Conservation (phyloP, 257 asterid genomes). For the Solanum okadae region DNA sequence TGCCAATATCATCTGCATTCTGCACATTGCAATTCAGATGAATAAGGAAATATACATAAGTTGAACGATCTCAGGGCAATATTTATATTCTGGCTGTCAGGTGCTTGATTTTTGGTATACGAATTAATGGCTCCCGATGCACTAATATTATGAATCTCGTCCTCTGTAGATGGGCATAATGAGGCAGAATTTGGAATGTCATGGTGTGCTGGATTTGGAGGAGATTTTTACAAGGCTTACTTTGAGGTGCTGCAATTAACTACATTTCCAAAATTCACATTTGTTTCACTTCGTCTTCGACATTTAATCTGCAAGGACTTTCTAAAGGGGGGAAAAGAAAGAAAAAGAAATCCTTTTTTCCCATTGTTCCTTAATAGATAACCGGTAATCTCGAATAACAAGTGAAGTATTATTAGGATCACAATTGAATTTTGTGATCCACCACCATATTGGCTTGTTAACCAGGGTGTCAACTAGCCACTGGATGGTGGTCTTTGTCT, state of each 20-base stretch:
- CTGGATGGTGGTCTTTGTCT: neutral
- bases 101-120: neutral
- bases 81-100: neutral
- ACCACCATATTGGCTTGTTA: neutral
- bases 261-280: neutral
- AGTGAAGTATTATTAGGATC: neutral
- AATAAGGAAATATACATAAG: neutral
- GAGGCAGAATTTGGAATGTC: constrained; percentile 99
- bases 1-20: neutral
- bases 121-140: neutral
- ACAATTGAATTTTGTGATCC: neutral
- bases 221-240: constrained; percentile 70
- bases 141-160: neutral
- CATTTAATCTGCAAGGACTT: neutral
- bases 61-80: neutral
- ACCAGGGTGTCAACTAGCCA: neutral
- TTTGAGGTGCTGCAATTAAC: constrained; percentile 49
- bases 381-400: neutral
- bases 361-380: neutral
- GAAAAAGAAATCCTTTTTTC: neutral
- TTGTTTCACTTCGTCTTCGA: neutral
- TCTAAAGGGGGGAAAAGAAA: neutral
- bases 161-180: constrained; percentile 63
- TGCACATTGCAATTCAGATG: neutral
- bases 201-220: constrained; percentile 97